Evolutionary conservation across 495 filamentous ascomycete species (phyloP), one percentile per base, ranked within the genome.

Genomic region (Neurospora sp.): DNA sequence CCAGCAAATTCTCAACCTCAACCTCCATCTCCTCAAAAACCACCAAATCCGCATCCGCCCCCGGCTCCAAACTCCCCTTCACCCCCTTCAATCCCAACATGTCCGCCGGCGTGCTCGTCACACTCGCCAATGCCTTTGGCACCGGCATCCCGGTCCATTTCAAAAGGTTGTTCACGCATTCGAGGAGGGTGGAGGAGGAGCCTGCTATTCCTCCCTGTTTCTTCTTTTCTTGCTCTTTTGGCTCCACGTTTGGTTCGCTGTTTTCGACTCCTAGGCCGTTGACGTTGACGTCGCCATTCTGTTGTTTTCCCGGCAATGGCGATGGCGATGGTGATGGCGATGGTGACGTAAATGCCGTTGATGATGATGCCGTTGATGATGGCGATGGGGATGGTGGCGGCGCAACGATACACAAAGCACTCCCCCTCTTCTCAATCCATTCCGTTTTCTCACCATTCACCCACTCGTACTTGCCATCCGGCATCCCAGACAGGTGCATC

Each of bases 81-180:
- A 88, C 81, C 3, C 83, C 85, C 68, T 89, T 76, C 59, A 94
- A 70, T 1, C 90, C 90, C 35, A 96, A 80, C 89, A 96, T 90
- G 20, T 84, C 83, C 2, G 93, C 93, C 12, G 93, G 93, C 9
- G 89, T 90, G 16, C 84, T 83, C 2, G 93, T 94, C 10, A 93
- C 93, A 0, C 91, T 87, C 72, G 85, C 87, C 31, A 96, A 80
- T 0, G 89, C 91, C 76, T 88, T 84, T 0, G 90, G 87, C 12
- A 93, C 86, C 5, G 83, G 84, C 0, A 88, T 85, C 7, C 87
- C 89, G 0, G 89, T 87, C 90, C 90, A 94, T 70, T 85, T 86
- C 48, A 91, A 83, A 80, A 95, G 94, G 76, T 95, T 95, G 68
- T 89, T 90, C 40, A 94, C 89, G 77, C 93, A 96, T 76, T 93